phyloP scores from a whole-genome alignment of 768 basidiomycete genomes.

The Pleurotus tuoliensis region DNA sequence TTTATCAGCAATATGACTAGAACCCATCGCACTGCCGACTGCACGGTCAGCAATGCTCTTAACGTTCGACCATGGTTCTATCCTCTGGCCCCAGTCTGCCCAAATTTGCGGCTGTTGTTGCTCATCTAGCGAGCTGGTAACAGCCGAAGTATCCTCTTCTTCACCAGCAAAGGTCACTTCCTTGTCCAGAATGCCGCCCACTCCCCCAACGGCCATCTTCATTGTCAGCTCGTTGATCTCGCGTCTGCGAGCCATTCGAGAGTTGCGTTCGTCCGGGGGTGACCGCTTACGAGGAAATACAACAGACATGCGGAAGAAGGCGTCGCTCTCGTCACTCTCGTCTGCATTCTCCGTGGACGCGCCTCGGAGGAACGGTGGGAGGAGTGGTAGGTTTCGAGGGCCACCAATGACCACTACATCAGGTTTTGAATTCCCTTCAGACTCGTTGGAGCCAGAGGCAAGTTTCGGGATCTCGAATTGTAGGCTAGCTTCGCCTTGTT shows the following conservation, averaged over 20 bases:
- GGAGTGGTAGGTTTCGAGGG: constrained; percentile 28
- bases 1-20: constrained; percentile 24
- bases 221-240: constrained; percentile 80
- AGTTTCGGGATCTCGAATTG: constrained; percentile 62
- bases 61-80: constrained; percentile 70
- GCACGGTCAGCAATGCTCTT: constrained; percentile 74
- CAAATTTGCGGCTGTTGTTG: constrained; percentile 32
- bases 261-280: constrained; percentile 45
- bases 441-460: constrained; percentile 29
- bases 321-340: constrained; percentile 23
- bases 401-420: constrained; percentile 50
- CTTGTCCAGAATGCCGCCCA: constrained; percentile 61
- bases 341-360: constrained; percentile 17
- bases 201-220: constrained; percentile 76
- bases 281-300: constrained; percentile 65
- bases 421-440: constrained; percentile 30
- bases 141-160: constrained; percentile 10
- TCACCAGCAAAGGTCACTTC: constrained; percentile 8
- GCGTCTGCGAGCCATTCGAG: constrained; percentile 57
- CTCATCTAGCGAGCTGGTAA: constrained; percentile 2
- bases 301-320: constrained; percentile 66
- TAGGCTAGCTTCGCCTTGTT: constrained; percentile 54
- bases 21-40: constrained; percentile 43
- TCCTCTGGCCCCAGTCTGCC: constrained; percentile 65
- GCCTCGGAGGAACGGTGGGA: constrained; percentile 16